These are phyloP conservation scores for Solanum medicagineum DNA, from an alignment of 257 asterid species.

Conservation along the genomic window DNA sequence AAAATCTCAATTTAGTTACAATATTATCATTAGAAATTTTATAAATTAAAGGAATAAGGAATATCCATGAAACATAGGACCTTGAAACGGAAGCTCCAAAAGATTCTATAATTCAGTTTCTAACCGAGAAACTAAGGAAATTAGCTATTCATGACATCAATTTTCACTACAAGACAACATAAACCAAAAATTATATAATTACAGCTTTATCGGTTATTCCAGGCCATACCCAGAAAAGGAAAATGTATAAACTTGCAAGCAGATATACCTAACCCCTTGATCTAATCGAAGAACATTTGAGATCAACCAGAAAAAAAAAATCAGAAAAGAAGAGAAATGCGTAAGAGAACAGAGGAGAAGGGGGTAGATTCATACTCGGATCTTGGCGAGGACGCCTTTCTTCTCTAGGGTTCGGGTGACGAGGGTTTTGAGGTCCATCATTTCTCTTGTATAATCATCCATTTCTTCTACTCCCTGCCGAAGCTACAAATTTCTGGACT, in stretches of 20 bases:
- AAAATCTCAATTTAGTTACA: background rate
- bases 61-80: background rate
- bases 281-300: background rate
- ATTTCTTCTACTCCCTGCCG: background rate
- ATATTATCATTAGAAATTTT: background rate
- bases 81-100: background rate
- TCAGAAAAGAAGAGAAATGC: background rate
- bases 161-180: background rate
- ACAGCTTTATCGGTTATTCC: background rate
- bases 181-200: background rate
- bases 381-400: slow-evolving; percentile 99
- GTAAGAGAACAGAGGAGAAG: background rate
- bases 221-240: background rate
- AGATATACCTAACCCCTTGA: background rate
- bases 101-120: background rate
- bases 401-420: slow-evolving; percentile 96
- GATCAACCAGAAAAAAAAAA: background rate
- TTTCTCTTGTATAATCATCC: slow-evolving; percentile 98
- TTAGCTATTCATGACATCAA: background rate
- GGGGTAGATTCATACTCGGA: slow-evolving; percentile 45
- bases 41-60: background rate
- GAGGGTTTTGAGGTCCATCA: slow-evolving; percentile 99
- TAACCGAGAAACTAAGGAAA: background rate
- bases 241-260: background rate
- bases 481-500: background rate